Base-by-base conservation (phyloP, 495 filamentous ascomycete genomes). In the Talaromyces proteolyticus region DNA sequence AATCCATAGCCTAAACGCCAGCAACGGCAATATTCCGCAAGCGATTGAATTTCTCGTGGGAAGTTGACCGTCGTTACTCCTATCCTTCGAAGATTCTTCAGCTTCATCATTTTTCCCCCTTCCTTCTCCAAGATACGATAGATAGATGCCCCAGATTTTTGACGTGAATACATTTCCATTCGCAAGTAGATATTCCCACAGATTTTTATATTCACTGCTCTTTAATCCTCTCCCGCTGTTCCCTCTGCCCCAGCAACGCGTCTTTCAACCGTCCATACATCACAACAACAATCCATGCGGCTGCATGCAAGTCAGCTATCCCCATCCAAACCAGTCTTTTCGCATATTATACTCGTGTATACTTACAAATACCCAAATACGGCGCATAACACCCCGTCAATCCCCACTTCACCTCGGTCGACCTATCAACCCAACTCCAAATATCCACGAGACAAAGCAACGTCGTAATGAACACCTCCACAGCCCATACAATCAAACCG, bases 11-110 rank as follows among this genome's bases (percentile, higher is more conserved):
- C 68, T 98, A 52, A 82, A 91, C 56, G 84, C 85, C 19, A 88
- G 89, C 14, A 82, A 81, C 18, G 93, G 93, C 6, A 87, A 97
- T 63, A 76, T 96, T 24, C 86, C 96, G 44, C 78, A 83, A 48
- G 93, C 93, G 17, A 91, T 92, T 45, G 85, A 87, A 39, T 78
- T 96, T 42, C 72, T 96, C 52, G 87, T 95, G 45, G 70, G 57
- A 63, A 42, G 45, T 26, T 48, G 57, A 36, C 22, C 36, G 29
- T 34, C 12, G 5, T 8, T 34, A 34, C 29, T 10, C n/a, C 14
- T 34, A 34, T 2, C 29, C 29, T 42, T 19, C n/a, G n/a, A n/a
- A n/a, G n/a, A n/a, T n/a, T n/a, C n/a, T n/a, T n/a, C n/a, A n/a
- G n/a, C n/a, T n/a, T n/a, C n/a, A n/a, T n/a, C n/a, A n/a, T n/a